Conservation (phyloP, 441 rosid species). For the Cnidoscolus chayamansa region DNA sequence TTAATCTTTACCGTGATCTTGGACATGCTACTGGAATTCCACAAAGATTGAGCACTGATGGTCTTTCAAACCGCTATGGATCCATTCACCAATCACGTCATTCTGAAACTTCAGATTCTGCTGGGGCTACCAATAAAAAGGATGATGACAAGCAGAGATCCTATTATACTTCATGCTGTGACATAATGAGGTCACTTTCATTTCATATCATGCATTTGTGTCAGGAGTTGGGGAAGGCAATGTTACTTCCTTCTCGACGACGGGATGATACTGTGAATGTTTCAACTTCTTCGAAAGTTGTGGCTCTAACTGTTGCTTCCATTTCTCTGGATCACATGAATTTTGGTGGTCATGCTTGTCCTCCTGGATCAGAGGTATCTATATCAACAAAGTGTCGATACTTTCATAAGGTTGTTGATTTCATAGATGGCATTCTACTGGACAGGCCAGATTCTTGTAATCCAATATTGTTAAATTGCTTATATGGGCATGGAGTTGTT, state of each 20-base stretch:
- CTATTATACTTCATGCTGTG: slow-evolving; percentile 85
- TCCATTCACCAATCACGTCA: slow-evolving; percentile 30
- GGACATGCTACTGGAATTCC: slow-evolving; percentile 80
- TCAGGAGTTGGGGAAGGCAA: slow-evolving; percentile 96
- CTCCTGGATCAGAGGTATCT: slow-evolving; percentile 57
- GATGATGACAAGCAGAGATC: slow-evolving; percentile 75
- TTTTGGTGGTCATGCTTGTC: slow-evolving; percentile 62
- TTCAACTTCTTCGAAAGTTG: slow-evolving; percentile 84
- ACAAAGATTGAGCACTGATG: slow-evolving; percentile 57
- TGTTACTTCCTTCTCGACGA: slow-evolving; percentile 92
- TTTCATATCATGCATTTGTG: slow-evolving; percentile 88
- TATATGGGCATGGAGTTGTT: slow-evolving; percentile 80
- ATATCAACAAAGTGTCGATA: slow-evolving; percentile 87
- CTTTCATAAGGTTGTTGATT: slow-evolving; percentile 92
- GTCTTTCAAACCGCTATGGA: slow-evolving; percentile 45
- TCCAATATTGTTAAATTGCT: slow-evolving; percentile 77
- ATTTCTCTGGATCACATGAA: slow-evolving; percentile 76
- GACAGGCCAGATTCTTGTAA: slow-evolving; percentile 95
- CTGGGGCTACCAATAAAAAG: slow-evolving; percentile 44
- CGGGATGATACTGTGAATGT: slow-evolving; percentile 89
- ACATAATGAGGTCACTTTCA: slow-evolving; percentile 83
- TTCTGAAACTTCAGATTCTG: slow-evolving; percentile 53
- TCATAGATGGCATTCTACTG: slow-evolving; percentile 80
- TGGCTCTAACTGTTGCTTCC: slow-evolving; percentile 79
- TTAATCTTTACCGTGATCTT: slow-evolving; percentile 88